Evolutionary conservation across 208 protist genomes (phyloP), one percentile per base, ranked within the genome.

Genomic region (Acanthamoeba culbertsoni): DNA sequence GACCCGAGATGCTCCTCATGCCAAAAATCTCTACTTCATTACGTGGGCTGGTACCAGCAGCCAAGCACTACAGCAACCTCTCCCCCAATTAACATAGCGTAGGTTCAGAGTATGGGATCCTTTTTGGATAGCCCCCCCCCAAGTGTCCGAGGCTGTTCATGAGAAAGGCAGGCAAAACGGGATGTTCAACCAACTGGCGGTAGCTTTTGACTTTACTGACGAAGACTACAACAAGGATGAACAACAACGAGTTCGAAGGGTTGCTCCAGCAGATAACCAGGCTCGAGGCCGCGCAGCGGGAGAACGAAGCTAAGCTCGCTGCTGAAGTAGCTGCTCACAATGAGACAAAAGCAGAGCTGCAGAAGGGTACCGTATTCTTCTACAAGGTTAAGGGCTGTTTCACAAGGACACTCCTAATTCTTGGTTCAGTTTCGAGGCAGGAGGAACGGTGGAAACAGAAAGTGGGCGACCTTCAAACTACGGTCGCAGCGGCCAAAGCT

Each of bases 381-480:
- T n/a, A 5, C 55, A 28, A 7, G 23, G 20, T 63, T 7, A 63
- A n/a, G n/a, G n/a, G n/a, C n/a, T n/a, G n/a, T 63, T 14, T 63
- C 31, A n/a, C 31, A 26, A 63, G 23, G 31, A 63, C 31, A 35
- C 65, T 48, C 12, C 65, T 10, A 23, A 63, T 26, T 18, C 71
- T 51, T 1, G 37, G 6, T 79, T 37, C 35, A 84, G 73, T 84
- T 18, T 20, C 45, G 28, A 84, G 26, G 45, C 73, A 84, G 55
- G 73, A 84, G 23, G 73, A 84, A 2, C n/a, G 73, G 33, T 84
- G 73, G 73, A 84, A 84, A n/a, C 73, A 84, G 26, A 84, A 84
- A 43, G 73, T 84, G 28, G 37, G 20, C 28, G 73, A 84, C 43
- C 73, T 84, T 0, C 73, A 84, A 33, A 84, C 26, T 2, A 84